Evolutionary conservation across 805 yeast species (phyloP).

Genomic region (Hanseniaspora mollemarum): DNA sequence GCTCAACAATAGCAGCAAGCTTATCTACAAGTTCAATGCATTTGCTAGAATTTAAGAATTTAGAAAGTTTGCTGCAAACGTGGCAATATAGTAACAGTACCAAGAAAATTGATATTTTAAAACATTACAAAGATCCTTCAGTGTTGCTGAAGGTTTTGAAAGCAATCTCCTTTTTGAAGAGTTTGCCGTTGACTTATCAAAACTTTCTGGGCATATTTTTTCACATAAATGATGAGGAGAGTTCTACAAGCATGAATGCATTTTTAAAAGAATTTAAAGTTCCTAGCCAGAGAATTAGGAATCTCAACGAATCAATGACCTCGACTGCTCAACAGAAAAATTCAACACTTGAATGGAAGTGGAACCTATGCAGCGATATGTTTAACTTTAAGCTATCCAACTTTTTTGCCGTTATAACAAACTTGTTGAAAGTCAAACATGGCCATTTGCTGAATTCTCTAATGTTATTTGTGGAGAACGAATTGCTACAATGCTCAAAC

Average conservation of each 20-base stretch:
- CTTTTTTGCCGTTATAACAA: slow-evolving; percentile 25
- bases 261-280: slow-evolving; percentile 30
- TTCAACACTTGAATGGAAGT: slow-evolving; percentile 10
- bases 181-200: slow-evolving; percentile 36
- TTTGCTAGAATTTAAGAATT: slow-evolving; percentile 3
- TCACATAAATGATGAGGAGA: slow-evolving; percentile 32
- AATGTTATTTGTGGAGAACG: slow-evolving; percentile 15
- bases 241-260: slow-evolving; percentile 32
- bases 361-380: slow-evolving; percentile 21
- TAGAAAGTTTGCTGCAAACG: slow-evolving; percentile 16
- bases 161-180: slow-evolving; percentile 19
- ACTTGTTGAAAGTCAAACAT: slow-evolving; percentile 25
- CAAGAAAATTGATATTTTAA: slow-evolving; percentile 16
- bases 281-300: slow-evolving; percentile 21
- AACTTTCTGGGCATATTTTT: slow-evolving; percentile 38
- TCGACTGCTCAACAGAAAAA: neutral
- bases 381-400: slow-evolving; percentile 28
- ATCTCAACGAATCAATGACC: slow-evolving; percentile 5
- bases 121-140: slow-evolving; percentile 6
- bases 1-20: neutral
- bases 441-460: slow-evolving; percentile 26
- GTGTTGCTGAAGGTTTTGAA: slow-evolving; percentile 18
- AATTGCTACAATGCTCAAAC: slow-evolving; percentile 13
- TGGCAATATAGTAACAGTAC: slow-evolving; percentile 20
- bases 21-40: neutral